Conservation (phyloP, 139 green algal species). For the Eudorina sp. region DNA sequence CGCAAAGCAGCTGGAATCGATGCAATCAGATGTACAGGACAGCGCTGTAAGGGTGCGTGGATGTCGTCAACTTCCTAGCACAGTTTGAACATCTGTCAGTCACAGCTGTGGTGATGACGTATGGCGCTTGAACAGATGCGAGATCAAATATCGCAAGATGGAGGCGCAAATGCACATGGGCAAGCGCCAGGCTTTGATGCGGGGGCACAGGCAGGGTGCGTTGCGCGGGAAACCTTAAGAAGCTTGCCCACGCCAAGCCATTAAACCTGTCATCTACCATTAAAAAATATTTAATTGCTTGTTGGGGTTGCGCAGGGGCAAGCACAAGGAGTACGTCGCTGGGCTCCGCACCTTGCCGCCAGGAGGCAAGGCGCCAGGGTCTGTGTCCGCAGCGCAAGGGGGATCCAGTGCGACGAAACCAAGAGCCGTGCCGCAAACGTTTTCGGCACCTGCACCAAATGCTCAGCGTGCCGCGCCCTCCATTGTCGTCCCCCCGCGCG, state of each 20-base stretch:
- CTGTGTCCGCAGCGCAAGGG: background rate
- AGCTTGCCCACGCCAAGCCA: background rate
- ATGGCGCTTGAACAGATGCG: constrained; percentile 20
- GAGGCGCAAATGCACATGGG: too few species aligned
- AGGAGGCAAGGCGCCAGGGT: background rate
- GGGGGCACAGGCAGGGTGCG: background rate
- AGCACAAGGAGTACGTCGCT: constrained; percentile 3
- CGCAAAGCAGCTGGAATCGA: background rate
- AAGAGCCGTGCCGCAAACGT: background rate
- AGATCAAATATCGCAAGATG: constrained; percentile 10
- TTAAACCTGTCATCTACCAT: background rate
- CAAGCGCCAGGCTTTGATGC: background rate
- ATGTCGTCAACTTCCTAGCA: background rate
- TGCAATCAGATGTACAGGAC: constrained; percentile 25
- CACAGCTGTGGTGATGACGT: background rate
- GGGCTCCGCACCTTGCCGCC: background rate
- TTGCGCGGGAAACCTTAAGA: background rate
- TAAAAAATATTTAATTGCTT: background rate
- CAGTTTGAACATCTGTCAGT: constrained; percentile 14
- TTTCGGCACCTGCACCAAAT: background rate
- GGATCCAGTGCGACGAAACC: background rate
- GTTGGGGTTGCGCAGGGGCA: background rate
- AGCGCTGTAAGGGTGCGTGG: constrained; percentile 11
- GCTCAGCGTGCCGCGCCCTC: background rate
- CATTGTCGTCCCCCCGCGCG: background rate